phyloP scores from a whole-genome alignment of 768 basidiomycete genomes.

The Mycena pura region DNA sequence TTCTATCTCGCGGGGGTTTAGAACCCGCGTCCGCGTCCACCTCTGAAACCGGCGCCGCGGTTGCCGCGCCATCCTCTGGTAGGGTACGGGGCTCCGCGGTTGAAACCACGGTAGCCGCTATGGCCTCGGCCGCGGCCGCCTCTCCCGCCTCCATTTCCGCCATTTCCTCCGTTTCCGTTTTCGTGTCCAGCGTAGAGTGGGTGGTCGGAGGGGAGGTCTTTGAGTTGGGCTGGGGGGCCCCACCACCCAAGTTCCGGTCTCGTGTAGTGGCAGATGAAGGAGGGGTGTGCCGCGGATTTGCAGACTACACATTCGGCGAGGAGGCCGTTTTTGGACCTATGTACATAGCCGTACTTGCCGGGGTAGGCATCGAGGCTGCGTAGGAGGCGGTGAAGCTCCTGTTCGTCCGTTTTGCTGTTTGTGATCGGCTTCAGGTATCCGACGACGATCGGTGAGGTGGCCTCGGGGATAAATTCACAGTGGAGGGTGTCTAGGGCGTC shows the following conservation, averaged over 20 bases:
- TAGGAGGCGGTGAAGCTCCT: background rate
- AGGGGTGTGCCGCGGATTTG: constrained; percentile 3
- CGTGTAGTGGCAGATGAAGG: constrained; percentile 6
- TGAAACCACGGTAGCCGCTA: background rate
- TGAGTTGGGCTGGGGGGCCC: constrained; percentile 8
- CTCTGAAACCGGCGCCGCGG: background rate
- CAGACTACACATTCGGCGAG: background rate
- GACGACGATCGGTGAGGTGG: background rate
- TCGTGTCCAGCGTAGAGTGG: background rate
- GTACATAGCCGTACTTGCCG: background rate
- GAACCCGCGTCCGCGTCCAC: no score
- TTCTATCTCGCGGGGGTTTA: no score
- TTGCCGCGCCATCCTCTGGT: background rate
- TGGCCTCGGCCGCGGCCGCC: background rate
- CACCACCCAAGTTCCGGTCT: background rate
- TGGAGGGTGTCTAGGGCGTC: constrained; percentile 4
- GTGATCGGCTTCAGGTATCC: constrained; percentile 1
- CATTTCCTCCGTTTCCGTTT: background rate
- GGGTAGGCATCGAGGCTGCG: background rate
- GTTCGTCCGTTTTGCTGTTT: background rate
- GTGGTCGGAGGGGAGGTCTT: constrained; percentile 3
- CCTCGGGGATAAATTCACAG: background rate
- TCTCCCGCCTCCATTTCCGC: background rate
- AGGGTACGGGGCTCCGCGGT: background rate
- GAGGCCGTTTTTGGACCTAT: background rate